Conservation (phyloP, 257 asterid genomes). For the Nicotiana knightiana region DNA sequence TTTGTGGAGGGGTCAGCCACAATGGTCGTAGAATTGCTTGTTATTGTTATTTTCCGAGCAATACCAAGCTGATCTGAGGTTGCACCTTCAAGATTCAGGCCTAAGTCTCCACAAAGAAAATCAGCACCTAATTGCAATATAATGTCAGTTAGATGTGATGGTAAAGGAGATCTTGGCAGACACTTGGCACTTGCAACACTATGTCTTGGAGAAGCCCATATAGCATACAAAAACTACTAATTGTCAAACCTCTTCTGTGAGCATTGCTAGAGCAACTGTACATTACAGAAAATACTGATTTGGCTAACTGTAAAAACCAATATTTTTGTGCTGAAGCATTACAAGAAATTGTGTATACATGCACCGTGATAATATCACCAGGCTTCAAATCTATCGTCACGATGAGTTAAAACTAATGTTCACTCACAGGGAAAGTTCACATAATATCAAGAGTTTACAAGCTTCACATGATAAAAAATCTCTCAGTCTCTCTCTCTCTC, state of each 20-base stretch:
- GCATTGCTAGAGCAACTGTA: neutral
- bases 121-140: slow-evolving; percentile 66
- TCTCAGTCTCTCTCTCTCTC: neutral
- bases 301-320: neutral
- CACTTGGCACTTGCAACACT: neutral
- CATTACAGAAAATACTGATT: neutral
- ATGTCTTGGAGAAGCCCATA: neutral
- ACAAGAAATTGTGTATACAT: neutral
- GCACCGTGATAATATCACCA: neutral
- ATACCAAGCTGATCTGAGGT: slow-evolving; percentile 99
- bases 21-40: slow-evolving; percentile 63
- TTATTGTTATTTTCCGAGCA: slow-evolving; percentile 67
- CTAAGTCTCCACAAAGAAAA: slow-evolving; percentile 87
- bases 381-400: neutral
- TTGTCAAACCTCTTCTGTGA: neutral
- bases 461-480: neutral
- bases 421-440: neutral
- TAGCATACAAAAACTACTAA: neutral
- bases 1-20: slow-evolving; percentile 89
- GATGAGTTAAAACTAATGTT: neutral
- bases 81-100: slow-evolving; percentile 62
- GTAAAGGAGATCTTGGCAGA: neutral
- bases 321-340: neutral
- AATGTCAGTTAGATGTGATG: slow-evolving; percentile 8
- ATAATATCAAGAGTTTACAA: neutral